These are phyloP conservation scores for Heritiera fomes DNA, from an alignment of 345 rosid genomes.

Conservation along the genomic window DNA sequence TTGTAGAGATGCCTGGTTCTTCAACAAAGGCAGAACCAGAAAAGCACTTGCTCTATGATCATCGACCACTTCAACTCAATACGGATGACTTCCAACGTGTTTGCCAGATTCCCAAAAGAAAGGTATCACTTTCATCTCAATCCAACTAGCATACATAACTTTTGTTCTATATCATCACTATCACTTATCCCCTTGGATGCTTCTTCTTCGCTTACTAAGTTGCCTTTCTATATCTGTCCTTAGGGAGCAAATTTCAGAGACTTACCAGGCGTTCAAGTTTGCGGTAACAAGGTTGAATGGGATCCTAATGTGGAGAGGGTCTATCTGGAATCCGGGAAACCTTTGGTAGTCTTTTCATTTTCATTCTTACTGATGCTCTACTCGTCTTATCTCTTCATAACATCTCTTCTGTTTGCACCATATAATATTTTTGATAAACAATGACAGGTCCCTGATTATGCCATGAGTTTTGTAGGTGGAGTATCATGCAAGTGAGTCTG, in stretches of 20 bases:
- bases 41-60: conserved; percentile 40
- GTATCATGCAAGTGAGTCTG: conserved; percentile 32
- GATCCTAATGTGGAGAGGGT: conserved; percentile 21
- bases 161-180: neutral
- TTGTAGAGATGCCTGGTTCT: conserved; percentile 29
- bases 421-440: neutral
- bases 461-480: conserved; percentile 41
- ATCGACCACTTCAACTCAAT: conserved; percentile 45
- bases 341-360: conserved; percentile 13
- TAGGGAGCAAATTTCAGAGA: conserved; percentile 27
- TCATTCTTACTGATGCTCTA: neutral
- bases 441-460: conserved; percentile 52
- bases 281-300: conserved; percentile 13
- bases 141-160: neutral
- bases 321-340: conserved; percentile 20
- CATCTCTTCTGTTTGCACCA: neutral
- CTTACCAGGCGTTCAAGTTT: conserved; percentile 11
- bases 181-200: neutral
- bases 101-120: conserved; percentile 51
- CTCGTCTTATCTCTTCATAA: neutral
- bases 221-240: neutral
- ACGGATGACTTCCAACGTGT: conserved; percentile 50
- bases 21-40: neutral
- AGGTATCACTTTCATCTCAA: conserved; percentile 31
- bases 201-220: neutral